Evolutionary conservation across 345 rosid genomes (phyloP), one percentile per base, ranked within the genome.

Genomic region (Aquilaria malaccensis): DNA sequence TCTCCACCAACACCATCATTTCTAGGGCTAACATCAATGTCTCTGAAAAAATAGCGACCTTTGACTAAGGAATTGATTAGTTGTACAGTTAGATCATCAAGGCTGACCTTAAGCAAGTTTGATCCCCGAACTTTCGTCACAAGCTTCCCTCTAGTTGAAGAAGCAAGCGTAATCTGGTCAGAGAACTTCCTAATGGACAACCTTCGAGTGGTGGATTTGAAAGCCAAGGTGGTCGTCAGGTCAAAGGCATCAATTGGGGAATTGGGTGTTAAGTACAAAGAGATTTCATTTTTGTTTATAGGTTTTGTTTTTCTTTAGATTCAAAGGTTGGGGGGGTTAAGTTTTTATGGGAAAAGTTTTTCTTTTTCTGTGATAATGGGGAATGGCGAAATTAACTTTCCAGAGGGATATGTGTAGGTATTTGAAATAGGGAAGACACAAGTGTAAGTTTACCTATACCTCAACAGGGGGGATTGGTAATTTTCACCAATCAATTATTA

Each of bases 121-220:
- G 97, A 83, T n/a, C 97, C 99, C 64, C 99, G 80, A 0, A 77
- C 64, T 50, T 80, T 90, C 72, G 83, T 90, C 6, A 94, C 99
- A 62, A 94, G 87, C 85, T 74, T 82, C 9, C 88, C 89, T 45
- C 74, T 79, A 22, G 50, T 49, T 10, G 62, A 33, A 6, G 75
- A 65, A 67, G 63, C 59, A 1, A 92, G 87, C 58, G 74, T 74
- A 29, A 70, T 61, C 33, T 84, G 88, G 10, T 67, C 73, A 11
- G 69, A 85, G 12, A 61, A 78, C 45, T 76, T 73, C 7, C 68
- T 71, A 11, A 73, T 52, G 2, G 90, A 57, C 13, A 82, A 68
- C 31, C 95, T 71, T 75, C 65, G 76, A 30, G 81, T 76, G 4
- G 86, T 76, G 69, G 91, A 82, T 67, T 77, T 88, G 77, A 88